Evolutionary conservation across 352 stramenopile species (phyloP).

Genomic region (Poterioochromonas sp.): DNA sequence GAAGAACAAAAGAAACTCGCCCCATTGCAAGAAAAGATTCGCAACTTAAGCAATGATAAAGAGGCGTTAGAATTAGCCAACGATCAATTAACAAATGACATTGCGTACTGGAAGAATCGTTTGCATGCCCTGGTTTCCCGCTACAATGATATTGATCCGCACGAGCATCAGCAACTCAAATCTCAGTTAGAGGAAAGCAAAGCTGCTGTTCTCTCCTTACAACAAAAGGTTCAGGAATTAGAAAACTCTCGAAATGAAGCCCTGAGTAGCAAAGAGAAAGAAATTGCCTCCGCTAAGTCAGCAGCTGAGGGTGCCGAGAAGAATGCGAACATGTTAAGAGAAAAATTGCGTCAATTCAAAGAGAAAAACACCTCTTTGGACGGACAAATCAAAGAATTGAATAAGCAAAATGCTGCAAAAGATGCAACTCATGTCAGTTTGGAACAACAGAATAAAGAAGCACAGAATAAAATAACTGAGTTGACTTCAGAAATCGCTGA

Average conservation of each 20-base stretch:
- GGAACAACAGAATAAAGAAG: not conserved
- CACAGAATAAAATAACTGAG: not conserved
- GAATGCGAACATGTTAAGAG: not conserved
- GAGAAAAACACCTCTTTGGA: not conserved
- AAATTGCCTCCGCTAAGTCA: not conserved
- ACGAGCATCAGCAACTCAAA: slow-evolving; percentile 33
- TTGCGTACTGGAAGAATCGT: slow-evolving; percentile 21
- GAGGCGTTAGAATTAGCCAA: slow-evolving; percentile 35
- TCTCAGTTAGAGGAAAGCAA: not conserved
- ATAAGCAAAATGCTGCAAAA: not conserved
- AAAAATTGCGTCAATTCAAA: slow-evolving; percentile 4
- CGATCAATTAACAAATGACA: slow-evolving; percentile 35
- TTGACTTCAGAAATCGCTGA: not conserved
- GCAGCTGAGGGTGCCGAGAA: not conserved
- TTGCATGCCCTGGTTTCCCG: slow-evolving; percentile 33
- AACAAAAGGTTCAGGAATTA: not conserved
- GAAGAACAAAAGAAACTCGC: slow-evolving; percentile 9
- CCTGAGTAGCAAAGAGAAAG: not conserved
- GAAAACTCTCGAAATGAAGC: not conserved
- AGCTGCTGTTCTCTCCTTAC: not conserved
- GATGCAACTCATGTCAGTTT: not conserved
- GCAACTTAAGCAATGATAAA: slow-evolving; percentile 4
- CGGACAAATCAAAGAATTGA: not conserved
- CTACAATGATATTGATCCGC: slow-evolving; percentile 41
- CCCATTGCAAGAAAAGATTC: not conserved